Evolutionary conservation across 208 protist species (phyloP).

Genomic region (Acanthamoeba healyi): DNA sequence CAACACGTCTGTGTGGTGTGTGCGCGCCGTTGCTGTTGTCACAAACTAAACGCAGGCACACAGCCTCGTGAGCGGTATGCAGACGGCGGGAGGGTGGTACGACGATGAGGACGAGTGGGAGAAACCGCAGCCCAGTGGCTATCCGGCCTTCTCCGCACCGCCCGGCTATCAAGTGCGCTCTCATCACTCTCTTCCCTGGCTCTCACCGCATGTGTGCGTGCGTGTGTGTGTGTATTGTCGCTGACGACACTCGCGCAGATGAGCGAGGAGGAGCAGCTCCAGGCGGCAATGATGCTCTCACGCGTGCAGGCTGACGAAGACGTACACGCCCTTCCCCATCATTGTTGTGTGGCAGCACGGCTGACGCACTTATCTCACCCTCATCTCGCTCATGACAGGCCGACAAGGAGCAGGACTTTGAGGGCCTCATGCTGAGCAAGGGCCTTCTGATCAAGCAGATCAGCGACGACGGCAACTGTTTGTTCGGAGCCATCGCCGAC

Average conservation of each 20-base stretch:
- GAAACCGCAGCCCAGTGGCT: not conserved
- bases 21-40: not conserved
- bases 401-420: slow-evolving; percentile 45
- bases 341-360: too few relatives aligned
- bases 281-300: slow-evolving; percentile 42
- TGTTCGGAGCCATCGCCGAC: slow-evolving; percentile 83
- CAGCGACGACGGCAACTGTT: slow-evolving; percentile 84
- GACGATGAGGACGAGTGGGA: not conserved
- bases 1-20: not conserved
- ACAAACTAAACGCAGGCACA: too few relatives aligned
- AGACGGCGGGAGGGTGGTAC: not conserved
- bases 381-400: not conserved
- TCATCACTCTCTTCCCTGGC: not conserved
- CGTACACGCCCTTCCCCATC: not conserved
- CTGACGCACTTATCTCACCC: too few relatives aligned
- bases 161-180: not conserved
- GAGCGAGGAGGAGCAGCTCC: slow-evolving; percentile 43
- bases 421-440: slow-evolving; percentile 31
- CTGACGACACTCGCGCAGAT: too few relatives aligned
- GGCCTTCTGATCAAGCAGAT: slow-evolving; percentile 39
- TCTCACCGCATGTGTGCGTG: too few relatives aligned
- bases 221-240: too few relatives aligned
- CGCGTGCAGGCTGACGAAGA: not conserved
- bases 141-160: not conserved
- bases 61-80: not conserved